Evolutionary conservation across 495 filamentous ascomycete species (phyloP), one percentile per base, ranked within the genome.

Genomic region (Podospora appendiculata): DNA sequence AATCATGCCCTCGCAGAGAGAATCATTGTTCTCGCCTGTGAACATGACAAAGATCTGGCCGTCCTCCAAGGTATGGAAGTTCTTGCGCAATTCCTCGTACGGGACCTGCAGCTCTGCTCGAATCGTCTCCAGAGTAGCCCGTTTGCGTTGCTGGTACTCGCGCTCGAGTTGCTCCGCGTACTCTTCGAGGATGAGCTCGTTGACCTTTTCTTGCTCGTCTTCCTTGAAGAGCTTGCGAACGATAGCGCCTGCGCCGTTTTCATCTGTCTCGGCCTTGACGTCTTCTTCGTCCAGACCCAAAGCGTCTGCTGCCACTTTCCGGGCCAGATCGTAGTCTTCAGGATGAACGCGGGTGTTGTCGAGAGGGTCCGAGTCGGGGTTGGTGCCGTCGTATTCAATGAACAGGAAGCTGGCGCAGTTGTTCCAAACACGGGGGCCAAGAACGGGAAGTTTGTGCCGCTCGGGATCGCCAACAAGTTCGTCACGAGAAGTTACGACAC

Each of bases 241-340:
- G 53, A 97, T 88, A 8, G 91, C 93, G 35, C 87, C 88, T 0
- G 84, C 75, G 1, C 93, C 93, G 48, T 88, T 86, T 61, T 95
- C 89, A 56, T 93, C 86, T 7, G 83, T 84, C 69, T 97, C 92
- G 0, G 87, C 90, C 67, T 95, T 92, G 66, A 97, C 87, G 63
- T 98, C 93, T 69, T 98, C 93, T 67, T 98, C 93, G 60, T 98
- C 94, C 57, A 96, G 70, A 63, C 95, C 91, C 42, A 97, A 73
- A 41, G 93, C 94, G 76, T 98, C 93, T 12, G 94, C 93, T 18
- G 93, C 94, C 85, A 97, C 96, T 68, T 98, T 98, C 48, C 91
- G 85, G 16, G 89, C 93, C 41, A 98, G 79, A 47, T 98, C 93
- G 65, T 98, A 98, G 64, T 97, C 93, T 76, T 97, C 93, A 7